phyloP scores from a whole-genome alignment of 202 grass and related monocot species.

The Cymbopogon flexuosus region DNA sequence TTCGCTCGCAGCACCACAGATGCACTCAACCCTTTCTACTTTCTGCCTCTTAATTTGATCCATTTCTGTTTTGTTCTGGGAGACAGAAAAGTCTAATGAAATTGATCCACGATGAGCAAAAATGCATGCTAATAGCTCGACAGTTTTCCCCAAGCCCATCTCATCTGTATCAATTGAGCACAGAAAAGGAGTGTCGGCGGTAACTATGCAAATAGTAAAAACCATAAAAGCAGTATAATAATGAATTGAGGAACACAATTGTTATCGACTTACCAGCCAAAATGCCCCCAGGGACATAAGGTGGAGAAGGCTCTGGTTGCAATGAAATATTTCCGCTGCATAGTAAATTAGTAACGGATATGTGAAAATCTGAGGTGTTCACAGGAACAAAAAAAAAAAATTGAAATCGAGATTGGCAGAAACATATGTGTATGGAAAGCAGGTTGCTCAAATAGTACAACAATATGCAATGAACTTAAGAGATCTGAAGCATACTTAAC shows the following conservation, averaged over 20 bases:
- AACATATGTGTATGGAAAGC: neutral
- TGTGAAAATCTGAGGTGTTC: neutral
- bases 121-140: conserved; percentile 89
- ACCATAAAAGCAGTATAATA: conserved; percentile 26
- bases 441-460: neutral
- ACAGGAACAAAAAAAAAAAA: neutral
- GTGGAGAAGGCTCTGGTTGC: conserved; percentile 51
- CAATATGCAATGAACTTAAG: conserved; percentile 15
- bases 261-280: conserved; percentile 67
- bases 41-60: conserved; percentile 64
- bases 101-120: conserved; percentile 62
- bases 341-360: neutral
- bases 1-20: conserved; percentile 88
- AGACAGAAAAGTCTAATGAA: conserved; percentile 25
- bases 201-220: conserved; percentile 19
- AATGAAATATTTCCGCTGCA: conserved; percentile 79
- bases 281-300: conserved; percentile 77
- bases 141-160: conserved; percentile 98
- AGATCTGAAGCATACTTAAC: conserved; percentile 14
- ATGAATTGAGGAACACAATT: conserved; percentile 17
- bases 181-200: conserved; percentile 9
- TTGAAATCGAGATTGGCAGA: neutral
- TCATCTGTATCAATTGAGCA: conserved; percentile 66
- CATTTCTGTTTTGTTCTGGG: conserved; percentile 30
- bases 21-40: conserved; percentile 87